These are phyloP conservation scores for Penicillium sp. DNA, from an alignment of 2,329 filamentous ascomycete species.

Conservation along the genomic window DNA sequence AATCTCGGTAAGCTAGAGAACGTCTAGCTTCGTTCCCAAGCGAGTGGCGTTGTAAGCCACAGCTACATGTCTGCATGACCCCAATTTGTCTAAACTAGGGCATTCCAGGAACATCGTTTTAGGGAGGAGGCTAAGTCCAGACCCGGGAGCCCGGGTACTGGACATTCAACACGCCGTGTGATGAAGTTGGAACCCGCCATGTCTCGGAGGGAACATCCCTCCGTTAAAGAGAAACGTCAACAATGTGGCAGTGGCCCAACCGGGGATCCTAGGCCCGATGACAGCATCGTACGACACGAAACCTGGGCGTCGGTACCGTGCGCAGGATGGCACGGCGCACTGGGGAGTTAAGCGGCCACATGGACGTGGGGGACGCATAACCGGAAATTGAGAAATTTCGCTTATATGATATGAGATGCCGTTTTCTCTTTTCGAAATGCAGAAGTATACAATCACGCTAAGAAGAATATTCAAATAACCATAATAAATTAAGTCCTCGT, in stretches of 20 bases:
- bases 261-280: background rate
- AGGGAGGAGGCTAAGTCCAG: background rate
- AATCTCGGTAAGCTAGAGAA: too few relatives aligned
- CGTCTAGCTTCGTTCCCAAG: too few relatives aligned
- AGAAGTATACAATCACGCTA: background rate
- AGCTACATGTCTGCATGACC: background rate
- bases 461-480: too few relatives aligned
- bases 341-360: constrained; percentile 12
- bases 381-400: background rate
- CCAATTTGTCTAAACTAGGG: background rate
- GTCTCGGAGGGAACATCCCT: constrained; percentile 8
- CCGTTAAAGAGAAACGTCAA: background rate
- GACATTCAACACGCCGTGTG: too few relatives aligned
- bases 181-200: background rate
- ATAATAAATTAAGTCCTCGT: background rate
- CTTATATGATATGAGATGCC: too few relatives aligned
- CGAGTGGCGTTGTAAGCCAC: too few relatives aligned
- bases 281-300: constrained; percentile 7
- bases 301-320: background rate
- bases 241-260: background rate
- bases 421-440: too few relatives aligned
- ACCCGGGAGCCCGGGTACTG: background rate
- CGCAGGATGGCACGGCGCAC: constrained; percentile 3
- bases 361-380: constrained; percentile 3
- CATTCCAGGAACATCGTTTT: background rate